These are phyloP conservation scores for Hygrocybe punicea DNA, from an alignment of 768 basidiomycete species.

Conservation along the genomic window DNA sequence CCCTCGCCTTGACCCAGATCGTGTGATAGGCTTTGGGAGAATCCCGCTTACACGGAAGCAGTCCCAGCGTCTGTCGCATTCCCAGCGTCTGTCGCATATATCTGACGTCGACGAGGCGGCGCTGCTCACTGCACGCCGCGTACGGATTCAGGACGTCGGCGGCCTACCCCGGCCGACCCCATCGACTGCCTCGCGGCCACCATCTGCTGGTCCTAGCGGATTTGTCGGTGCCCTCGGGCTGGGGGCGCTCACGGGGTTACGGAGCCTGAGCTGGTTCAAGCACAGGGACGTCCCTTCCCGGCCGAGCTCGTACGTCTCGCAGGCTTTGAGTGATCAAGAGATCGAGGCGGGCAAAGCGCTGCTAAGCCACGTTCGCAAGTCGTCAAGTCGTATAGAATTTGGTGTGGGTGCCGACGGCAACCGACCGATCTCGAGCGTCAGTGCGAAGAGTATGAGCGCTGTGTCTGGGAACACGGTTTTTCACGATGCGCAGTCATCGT, in stretches of 20 bases:
- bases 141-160: constrained; percentile 36
- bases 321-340: constrained; percentile 39
- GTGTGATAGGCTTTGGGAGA: constrained; percentile 3
- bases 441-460: constrained; percentile 44
- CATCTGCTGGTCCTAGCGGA: not conserved
- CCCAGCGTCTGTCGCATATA: constrained; percentile 27
- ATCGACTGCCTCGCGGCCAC: constrained; percentile 4
- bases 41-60: constrained; percentile 7
- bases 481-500: constrained; percentile 58
- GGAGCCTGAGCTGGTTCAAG: constrained; percentile 61
- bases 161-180: constrained; percentile 26
- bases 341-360: constrained; percentile 44
- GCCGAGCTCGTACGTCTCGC: constrained; percentile 18
- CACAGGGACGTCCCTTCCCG: constrained; percentile 26
- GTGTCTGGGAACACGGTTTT: constrained; percentile 56
- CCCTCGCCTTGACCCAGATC: constrained; percentile 35
- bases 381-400: constrained; percentile 25
- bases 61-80: constrained; percentile 27
- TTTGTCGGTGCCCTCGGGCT: not conserved
- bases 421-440: constrained; percentile 58
- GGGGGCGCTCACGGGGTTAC: constrained; percentile 40
- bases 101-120: constrained; percentile 43
- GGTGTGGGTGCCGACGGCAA: constrained; percentile 39
- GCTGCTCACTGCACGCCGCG: constrained; percentile 51
- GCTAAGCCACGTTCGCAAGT: constrained; percentile 27